Base-by-base conservation (phyloP, 2,329 filamentous ascomycete genomes). In the Diaporthe caulivora region DNA sequence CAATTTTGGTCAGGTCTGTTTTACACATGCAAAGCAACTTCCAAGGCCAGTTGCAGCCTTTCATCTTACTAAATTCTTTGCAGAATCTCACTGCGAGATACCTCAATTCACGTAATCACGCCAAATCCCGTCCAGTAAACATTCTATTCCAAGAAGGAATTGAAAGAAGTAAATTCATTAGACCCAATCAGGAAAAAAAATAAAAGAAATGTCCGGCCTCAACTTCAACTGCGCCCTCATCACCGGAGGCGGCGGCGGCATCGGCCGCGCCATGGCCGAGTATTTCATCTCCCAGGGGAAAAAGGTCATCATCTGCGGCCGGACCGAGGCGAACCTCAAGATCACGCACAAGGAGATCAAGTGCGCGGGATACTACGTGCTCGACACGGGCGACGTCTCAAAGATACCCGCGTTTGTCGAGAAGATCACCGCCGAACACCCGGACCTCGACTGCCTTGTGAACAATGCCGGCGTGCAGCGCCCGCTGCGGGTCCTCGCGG, bases 401-500 rank as follows among this genome's bases (percentile, higher is more conserved):
- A 77, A 81, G 1, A 86, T 90, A 11, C 82, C 86, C 0, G 55
- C 68, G 0, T 89, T 90, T 74, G 80, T 87, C 70, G 72, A 83
- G 54, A 83, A 82, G 21, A 77, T 91, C 54, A 85, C 82, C 3
- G 75, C 74, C 2, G 85, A 89, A 8, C 86, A 91, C 76, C 87
- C 87, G 0, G 85, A 89, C 8, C 78, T 91, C 2, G 88, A 91
- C 79, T 91, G 88, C 75, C 78, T 91, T 0, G 81, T 91, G 78
- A 91, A 91, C 81, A 91, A 91, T 71, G 89, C 89, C 0, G 89
- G 88, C 2, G 87, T 91, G 0, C 89, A 91, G 78, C 81, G 87
- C 2, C 89, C 88, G 0, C 83, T 91, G 1, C 79, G 87, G 21
- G 82, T 88, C 0, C 37, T 79, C 10, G 79, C 81, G 51, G 83